phyloP scores from a whole-genome alignment of 2,329 filamentous ascomycete genomes.

The Apiospora rasikravindrae region DNA sequence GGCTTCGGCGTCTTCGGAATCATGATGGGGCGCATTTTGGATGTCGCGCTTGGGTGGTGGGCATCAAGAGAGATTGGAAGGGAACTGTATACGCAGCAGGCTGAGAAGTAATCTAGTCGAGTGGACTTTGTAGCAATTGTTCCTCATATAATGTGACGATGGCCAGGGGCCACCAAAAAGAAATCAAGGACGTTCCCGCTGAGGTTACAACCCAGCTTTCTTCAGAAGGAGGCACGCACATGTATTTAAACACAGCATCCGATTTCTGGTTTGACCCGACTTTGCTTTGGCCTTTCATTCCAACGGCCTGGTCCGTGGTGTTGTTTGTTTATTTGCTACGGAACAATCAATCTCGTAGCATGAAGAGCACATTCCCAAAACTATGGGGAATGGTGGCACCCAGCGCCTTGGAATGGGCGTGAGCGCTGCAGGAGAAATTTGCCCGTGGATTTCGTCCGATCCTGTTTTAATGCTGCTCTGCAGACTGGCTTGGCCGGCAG shows the following conservation, averaged over 20 bases:
- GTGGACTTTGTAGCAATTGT: neutral
- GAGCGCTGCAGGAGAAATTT: neutral
- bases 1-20: neutral
- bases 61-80: neutral
- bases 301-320: neutral
- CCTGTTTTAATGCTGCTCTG: neutral
- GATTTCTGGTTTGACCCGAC: neutral
- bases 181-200: neutral
- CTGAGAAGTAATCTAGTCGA: slow-evolving; percentile 13
- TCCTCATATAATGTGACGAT: slow-evolving; percentile 6
- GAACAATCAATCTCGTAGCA: neutral
- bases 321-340: neutral
- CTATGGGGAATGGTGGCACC: slow-evolving; percentile 11
- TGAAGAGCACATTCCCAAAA: slow-evolving; percentile 8
- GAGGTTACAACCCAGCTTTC: neutral
- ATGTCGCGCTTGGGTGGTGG: neutral
- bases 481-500: too few species aligned
- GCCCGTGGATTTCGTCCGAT: neutral
- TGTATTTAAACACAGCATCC: neutral
- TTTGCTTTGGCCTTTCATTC: neutral
- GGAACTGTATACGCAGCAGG: slow-evolving; percentile 1
- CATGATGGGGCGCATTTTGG: neutral
- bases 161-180: slow-evolving; percentile 1
- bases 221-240: neutral
- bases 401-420: neutral